A percentile compares a stretch with the other conserved stretches of the same genome.
Evolutionary conservation across 129 eudicot genomes (phyloP).

Genomic region (Lactuca sativa): DNA sequence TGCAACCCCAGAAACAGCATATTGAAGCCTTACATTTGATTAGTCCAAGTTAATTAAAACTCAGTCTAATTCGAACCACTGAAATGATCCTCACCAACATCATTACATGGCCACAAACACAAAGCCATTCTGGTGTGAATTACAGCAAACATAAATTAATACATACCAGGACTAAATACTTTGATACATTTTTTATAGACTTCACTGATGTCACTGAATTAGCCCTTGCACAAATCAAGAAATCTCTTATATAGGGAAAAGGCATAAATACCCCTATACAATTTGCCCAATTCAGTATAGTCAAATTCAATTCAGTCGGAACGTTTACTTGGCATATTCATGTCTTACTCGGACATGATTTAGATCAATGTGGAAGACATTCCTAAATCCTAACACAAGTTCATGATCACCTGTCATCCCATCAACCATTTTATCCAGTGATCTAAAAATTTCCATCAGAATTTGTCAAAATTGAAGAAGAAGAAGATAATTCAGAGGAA

Average conservation of each 20-base stretch:
- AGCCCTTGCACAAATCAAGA: conserved; percentile 38
- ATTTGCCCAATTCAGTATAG: too few species aligned
- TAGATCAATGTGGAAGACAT: conserved; percentile 54
- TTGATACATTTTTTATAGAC: conserved; percentile 64
- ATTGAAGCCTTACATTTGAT: too few species aligned
- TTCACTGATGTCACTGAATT: conserved; percentile 62
- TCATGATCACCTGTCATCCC: conserved; percentile 43
- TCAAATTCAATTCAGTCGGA: neutral
- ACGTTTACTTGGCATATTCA: conserved; percentile 39
- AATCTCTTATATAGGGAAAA: neutral
- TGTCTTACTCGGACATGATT: conserved; percentile 54
- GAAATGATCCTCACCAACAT: too few species aligned
- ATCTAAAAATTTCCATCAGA: conserved; percentile 30
- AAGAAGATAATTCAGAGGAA: too few species aligned
- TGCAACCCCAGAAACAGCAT: too few species aligned
- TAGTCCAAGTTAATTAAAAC: too few species aligned
- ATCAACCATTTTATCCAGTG: conserved; percentile 42
- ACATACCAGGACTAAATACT: conserved; percentile 79
- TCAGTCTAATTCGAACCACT: too few species aligned
- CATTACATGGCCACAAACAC: too few species aligned
- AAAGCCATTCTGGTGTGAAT: neutral
- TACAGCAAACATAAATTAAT: neutral
- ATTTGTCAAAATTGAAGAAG: too few species aligned
- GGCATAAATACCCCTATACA: neutral
- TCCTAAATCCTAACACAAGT: conserved; percentile 48